phyloP scores from a whole-genome alignment of 805 yeast species.

The Scheffersomyces lignosus region DNA sequence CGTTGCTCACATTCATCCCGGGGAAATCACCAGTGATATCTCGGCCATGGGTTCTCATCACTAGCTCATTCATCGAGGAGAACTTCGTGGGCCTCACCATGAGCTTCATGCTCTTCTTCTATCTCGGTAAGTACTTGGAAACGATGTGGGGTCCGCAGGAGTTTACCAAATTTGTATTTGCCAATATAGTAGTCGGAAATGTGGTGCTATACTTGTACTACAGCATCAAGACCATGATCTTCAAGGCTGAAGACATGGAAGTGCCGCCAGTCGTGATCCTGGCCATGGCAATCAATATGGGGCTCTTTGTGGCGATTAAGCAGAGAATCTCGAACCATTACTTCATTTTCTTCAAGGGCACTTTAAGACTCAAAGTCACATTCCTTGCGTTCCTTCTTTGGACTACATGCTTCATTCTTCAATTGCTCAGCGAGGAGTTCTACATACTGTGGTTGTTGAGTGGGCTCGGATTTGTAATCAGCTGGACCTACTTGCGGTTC shows the following conservation, averaged over 20 bases:
- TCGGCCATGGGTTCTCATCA: slow-evolving; percentile 53
- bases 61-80: slow-evolving; percentile 49
- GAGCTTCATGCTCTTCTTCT: slow-evolving; percentile 39
- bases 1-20: slow-evolving; percentile 51
- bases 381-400: slow-evolving; percentile 37
- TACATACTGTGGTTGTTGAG: slow-evolving; percentile 23
- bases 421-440: slow-evolving; percentile 27
- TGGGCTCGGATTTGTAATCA: slow-evolving; percentile 30
- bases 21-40: slow-evolving; percentile 36
- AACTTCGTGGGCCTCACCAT: slow-evolving; percentile 37
- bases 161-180: slow-evolving; percentile 45
- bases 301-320: slow-evolving; percentile 62
- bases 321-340: slow-evolving; percentile 66
- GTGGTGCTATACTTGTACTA: slow-evolving; percentile 28
- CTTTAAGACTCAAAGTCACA: slow-evolving; percentile 44
- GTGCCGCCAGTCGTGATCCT: slow-evolving; percentile 52
- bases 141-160: slow-evolving; percentile 62
- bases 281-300: slow-evolving; percentile 54
- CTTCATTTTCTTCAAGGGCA: slow-evolving; percentile 47
- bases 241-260: slow-evolving; percentile 12
- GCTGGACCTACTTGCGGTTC: slow-evolving; percentile 43
- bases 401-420: slow-evolving; percentile 22
- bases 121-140: slow-evolving; percentile 66
- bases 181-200: slow-evolving; percentile 39
- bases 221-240: slow-evolving; percentile 11